phyloP scores from a whole-genome alignment of 306 rosid species.

The Cucurbita ficifolia region DNA sequence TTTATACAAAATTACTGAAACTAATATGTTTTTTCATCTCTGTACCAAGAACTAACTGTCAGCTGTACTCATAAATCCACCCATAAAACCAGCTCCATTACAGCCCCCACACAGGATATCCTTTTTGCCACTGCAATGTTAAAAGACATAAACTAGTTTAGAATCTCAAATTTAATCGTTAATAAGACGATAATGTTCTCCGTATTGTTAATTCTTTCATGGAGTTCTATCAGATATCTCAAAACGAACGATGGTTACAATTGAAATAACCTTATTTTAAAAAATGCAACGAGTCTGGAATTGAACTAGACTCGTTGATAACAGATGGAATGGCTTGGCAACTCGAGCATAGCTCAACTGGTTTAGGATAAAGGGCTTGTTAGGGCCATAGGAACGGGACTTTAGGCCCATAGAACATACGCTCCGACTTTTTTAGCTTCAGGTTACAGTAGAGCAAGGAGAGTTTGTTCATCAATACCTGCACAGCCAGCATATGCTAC shows the following conservation, averaged over 20 bases:
- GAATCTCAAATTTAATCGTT: not conserved
- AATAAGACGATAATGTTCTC: not conserved
- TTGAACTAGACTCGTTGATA: not conserved
- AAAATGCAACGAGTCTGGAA: not conserved
- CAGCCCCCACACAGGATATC: slow-evolving; percentile 76
- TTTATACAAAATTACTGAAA: not conserved
- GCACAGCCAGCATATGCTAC: slow-evolving; percentile 95
- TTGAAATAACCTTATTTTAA: not conserved
- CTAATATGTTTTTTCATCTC: not conserved
- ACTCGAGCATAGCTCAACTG: not conserved
- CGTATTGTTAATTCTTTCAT: not conserved
- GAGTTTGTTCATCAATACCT: slow-evolving; percentile 27
- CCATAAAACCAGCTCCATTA: slow-evolving; percentile 90
- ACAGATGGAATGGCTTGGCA: not conserved
- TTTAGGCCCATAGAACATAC: not conserved
- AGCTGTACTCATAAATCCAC: slow-evolving; percentile 82
- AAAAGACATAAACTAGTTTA: not conserved
- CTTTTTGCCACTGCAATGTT: slow-evolving; percentile 66
- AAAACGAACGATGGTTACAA: not conserved
- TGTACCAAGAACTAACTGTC: slow-evolving; percentile 25
- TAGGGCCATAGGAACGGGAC: not conserved
- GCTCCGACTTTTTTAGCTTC: not conserved
- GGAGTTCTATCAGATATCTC: not conserved
- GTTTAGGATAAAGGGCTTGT: not conserved
- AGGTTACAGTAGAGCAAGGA: not conserved